These are phyloP conservation scores for Ploettnerulaceae sp. DNA, from an alignment of 2,329 filamentous ascomycete species.

Conservation along the genomic window DNA sequence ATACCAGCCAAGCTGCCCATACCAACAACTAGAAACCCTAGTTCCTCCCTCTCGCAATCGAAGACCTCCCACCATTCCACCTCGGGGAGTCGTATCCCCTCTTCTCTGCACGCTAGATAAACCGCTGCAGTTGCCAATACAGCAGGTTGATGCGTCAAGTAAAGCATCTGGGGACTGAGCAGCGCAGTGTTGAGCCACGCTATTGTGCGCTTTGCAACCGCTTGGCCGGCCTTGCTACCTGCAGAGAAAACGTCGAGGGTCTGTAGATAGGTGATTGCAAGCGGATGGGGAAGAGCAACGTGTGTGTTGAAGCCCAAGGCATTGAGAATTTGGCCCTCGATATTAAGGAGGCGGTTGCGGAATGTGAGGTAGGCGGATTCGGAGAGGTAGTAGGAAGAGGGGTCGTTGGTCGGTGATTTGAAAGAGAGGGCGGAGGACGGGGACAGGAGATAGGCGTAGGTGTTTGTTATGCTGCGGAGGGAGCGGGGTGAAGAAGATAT, in stretches of 20 bases:
- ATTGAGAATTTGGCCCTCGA: conserved; percentile 73
- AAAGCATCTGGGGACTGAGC: conserved; percentile 81
- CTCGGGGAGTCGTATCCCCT: conserved; percentile 72
- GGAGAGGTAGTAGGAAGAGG: conserved; percentile 61
- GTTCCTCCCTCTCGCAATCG: conserved; percentile 88
- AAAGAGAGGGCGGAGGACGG: conserved; percentile 28
- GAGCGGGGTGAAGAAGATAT: conserved; percentile 71
- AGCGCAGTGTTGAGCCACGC: conserved; percentile 82
- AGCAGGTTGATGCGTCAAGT: conserved; percentile 86
- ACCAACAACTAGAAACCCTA: conserved; percentile 86
- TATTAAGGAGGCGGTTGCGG: conserved; percentile 60
- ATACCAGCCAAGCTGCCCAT: conserved; percentile 72
- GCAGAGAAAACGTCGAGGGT: conserved; percentile 64
- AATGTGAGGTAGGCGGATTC: conserved; percentile 66
- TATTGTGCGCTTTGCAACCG: conserved; percentile 60
- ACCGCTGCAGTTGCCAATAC: conserved; percentile 82
- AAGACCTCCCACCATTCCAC: conserved; percentile 97
- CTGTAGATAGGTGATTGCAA: conserved; percentile 90
- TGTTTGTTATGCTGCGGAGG: conserved; percentile 75
- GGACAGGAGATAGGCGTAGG: conserved; percentile 76
- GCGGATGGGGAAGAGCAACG: conserved; percentile 77
- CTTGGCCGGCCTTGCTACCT: conserved; percentile 37
- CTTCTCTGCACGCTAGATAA: conserved; percentile 80
- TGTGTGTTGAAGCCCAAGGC: conserved; percentile 78
- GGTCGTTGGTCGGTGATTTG: conserved; percentile 31